Conservation (phyloP, 2,329 filamentous ascomycete genomes). For the Drechslera avenae region DNA sequence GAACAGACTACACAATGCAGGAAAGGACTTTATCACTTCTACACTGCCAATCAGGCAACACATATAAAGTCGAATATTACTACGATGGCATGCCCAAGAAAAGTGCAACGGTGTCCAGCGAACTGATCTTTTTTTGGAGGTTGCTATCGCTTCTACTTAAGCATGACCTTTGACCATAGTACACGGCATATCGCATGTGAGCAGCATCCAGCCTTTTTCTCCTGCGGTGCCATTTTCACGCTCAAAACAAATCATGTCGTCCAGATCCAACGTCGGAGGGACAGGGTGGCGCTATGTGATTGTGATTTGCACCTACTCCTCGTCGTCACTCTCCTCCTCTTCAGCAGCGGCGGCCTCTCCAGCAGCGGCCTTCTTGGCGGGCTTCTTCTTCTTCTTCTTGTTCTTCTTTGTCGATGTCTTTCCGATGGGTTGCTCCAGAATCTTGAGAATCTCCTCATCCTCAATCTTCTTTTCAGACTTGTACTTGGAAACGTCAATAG, state of each 20-base stretch:
- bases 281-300: background rate
- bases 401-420: conserved; percentile 74
- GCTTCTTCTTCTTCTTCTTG: conserved; percentile 80
- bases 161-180: conserved; percentile 1
- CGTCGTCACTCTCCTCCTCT: conserved; percentile 36
- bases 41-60: too few relatives aligned
- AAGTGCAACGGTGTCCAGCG: background rate
- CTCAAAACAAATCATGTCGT: conserved; percentile 4
- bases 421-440: conserved; percentile 82
- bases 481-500: conserved; percentile 78
- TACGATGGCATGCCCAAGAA: background rate
- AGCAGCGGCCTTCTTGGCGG: conserved; percentile 67
- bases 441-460: conserved; percentile 93
- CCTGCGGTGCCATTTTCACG: conserved; percentile 1
- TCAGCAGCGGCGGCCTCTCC: conserved; percentile 49
- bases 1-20: too few relatives aligned
- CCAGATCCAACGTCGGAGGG: conserved; percentile 4
- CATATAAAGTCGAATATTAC: background rate
- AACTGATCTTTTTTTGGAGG: conserved; percentile 6
- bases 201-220: background rate
- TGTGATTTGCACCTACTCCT: conserved; percentile 38
- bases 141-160: conserved; percentile 17
- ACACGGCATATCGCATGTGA: conserved; percentile 1
- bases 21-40: too few relatives aligned
- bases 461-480: conserved; percentile 98